Base-by-base conservation (phyloP, 352 stramenopile species). In the Plasmopara muralis region DNA sequence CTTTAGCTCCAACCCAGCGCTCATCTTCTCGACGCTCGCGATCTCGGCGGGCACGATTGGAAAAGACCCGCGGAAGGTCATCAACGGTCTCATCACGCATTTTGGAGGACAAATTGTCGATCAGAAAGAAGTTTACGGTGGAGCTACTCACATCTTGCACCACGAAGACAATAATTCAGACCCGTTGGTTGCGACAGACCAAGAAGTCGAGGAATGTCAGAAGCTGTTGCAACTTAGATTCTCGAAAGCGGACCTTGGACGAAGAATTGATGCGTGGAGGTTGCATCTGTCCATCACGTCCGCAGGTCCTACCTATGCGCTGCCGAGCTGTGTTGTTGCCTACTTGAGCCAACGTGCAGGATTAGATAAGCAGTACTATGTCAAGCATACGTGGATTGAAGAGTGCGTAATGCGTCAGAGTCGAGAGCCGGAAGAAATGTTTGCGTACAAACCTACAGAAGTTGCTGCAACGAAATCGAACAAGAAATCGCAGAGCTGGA, bases 361-460 rank as follows among this genome's bases (percentile, higher is more conserved):
- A 1, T 47, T 92, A n/a, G 43, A 62, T 3, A 67, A 64, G 56
- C 80, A 85, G 37, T 57, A 85, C 33, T 68, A 83, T 47, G 68
- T 94, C 31, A 89, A 70, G 41, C 87, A 86, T 59, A 72, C 55
- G 28, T 94, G 83, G 83, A 82, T 94, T 53, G 79, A 94, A 59
- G 80, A 92, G 49, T 92, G 77, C 43, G 64, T 90, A 15, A 61
- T 60, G 5, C 67, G 66, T 10, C 83, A 86, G 34, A 66, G 53
- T 38, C 64, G 65, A 15, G 69, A 88, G 0, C 64, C 69, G 7
- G 83, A 93, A 65, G 66, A 55, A 5, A 51, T 63, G 31, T 88
- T 84, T 60, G 58, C 64, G 41, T 56, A 53, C 9, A 54, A 68
- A 25, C 28, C 47, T 5, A 52, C 18, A 38, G 48, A 56, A 56